A percentile compares a stretch with the other conserved stretches of the same genome.
These are phyloP conservation scores for Talaromyces sp. DNA, from an alignment of 2,329 filamentous ascomycete genomes.

Conservation along the genomic window DNA sequence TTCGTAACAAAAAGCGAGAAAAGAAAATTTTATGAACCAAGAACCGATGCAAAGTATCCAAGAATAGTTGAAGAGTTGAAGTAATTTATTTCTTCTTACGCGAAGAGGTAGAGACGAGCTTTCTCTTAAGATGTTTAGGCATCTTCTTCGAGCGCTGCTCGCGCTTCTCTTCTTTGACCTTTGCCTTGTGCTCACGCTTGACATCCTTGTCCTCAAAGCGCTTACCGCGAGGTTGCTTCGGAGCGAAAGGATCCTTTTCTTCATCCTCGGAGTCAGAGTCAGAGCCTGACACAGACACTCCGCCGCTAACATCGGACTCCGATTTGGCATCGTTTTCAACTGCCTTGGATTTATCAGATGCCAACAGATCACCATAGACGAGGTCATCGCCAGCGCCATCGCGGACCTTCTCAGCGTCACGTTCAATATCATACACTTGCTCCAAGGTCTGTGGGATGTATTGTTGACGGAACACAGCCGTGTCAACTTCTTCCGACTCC, in stretches of 20 bases:
- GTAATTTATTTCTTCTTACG: slow-evolving; percentile 40
- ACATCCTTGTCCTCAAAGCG: slow-evolving; percentile 88
- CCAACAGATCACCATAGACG: slow-evolving; percentile 82
- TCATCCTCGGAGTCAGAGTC: slow-evolving; percentile 50
- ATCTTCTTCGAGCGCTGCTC: slow-evolving; percentile 95
- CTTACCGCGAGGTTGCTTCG: slow-evolving; percentile 74
- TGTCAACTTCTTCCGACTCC: slow-evolving; percentile 66
- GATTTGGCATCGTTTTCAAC: slow-evolving; percentile 39
- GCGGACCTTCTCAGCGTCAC: slow-evolving; percentile 77
- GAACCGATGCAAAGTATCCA: slow-evolving; percentile 18
- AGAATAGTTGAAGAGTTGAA: slow-evolving; percentile 1
- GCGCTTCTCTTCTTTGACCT: slow-evolving; percentile 92
- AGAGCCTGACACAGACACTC: slow-evolving; percentile 39
- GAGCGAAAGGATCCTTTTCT: slow-evolving; percentile 58
- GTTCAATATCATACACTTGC: slow-evolving; percentile 94
- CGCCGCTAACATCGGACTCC: slow-evolving; percentile 39
- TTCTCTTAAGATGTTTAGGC: slow-evolving; percentile 92
- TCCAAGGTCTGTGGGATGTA: slow-evolving; percentile 96
- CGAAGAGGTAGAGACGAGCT: slow-evolving; percentile 33
- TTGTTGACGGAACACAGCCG: slow-evolving; percentile 91
- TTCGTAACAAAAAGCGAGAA: slow-evolving; percentile 13
- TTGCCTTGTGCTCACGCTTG: slow-evolving; percentile 85
- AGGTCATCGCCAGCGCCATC: slow-evolving; percentile 75
- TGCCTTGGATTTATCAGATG: slow-evolving; percentile 56
- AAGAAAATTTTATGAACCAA: slow-evolving; percentile 16